These are phyloP conservation scores for Catharanthus roseus DNA, from an alignment of 257 asterid species.

Conservation along the genomic window DNA sequence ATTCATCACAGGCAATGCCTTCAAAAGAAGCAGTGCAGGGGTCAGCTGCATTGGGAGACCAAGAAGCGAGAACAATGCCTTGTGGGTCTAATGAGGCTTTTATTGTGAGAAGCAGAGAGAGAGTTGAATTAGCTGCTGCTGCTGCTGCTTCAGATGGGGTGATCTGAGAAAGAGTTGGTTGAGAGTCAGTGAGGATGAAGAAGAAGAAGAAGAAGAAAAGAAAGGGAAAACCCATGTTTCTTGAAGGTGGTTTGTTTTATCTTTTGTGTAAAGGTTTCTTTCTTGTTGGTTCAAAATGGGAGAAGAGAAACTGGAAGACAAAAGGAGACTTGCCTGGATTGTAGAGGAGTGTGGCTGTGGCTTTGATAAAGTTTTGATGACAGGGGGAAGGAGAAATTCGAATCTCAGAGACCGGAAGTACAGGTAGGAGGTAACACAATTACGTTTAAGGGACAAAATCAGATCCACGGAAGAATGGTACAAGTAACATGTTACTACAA, in stretches of 20 bases:
- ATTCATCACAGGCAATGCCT: conserved; percentile 77
- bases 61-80: conserved; percentile 54
- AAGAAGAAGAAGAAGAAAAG: conserved; percentile 22
- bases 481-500: too few relatives aligned
- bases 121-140: conserved; percentile 13
- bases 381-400: conserved; percentile 30
- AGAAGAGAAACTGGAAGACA: neutral
- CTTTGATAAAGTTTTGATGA: conserved; percentile 5
- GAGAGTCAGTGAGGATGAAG: conserved; percentile 22
- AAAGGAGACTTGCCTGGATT: neutral
- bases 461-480: too few relatives aligned
- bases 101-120: conserved; percentile 58
- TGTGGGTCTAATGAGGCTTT: conserved; percentile 78
- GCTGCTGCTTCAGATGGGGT: neutral
- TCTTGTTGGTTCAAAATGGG: conserved; percentile 21
- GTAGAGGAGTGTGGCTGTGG: neutral
- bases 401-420: conserved; percentile 35
- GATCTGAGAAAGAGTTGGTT: conserved; percentile 19
- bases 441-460: neutral
- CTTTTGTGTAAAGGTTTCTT: neutral
- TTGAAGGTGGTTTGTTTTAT: conserved; percentile 16
- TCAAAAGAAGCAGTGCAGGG: conserved; percentile 66
- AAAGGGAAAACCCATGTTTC: conserved; percentile 38
- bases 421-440: conserved; percentile 43
- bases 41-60: conserved; percentile 58